phyloP scores from a whole-genome alignment of 495 filamentous ascomycete genomes.

The Saxophila tyrrhenica region DNA sequence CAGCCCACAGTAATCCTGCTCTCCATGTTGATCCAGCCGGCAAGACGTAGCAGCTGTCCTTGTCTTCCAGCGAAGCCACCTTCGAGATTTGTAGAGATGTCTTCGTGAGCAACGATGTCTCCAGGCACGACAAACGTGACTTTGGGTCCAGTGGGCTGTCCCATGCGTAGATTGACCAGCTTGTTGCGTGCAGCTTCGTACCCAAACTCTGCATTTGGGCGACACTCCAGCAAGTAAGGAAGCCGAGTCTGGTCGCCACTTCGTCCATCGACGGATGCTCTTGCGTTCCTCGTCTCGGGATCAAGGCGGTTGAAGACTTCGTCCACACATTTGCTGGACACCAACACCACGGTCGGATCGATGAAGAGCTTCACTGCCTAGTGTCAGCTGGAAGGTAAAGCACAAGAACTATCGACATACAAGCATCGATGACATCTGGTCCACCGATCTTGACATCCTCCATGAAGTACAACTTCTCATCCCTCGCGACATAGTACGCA shows the following conservation, averaged over 20 bases:
- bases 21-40: slow-evolving; percentile 65
- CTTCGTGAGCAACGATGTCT: slow-evolving; percentile 36
- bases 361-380: slow-evolving; percentile 55
- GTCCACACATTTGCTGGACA: slow-evolving; percentile 60
- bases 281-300: slow-evolving; percentile 21
- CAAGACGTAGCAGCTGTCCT: slow-evolving; percentile 58
- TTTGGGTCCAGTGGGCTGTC: slow-evolving; percentile 35
- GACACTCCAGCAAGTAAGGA: slow-evolving; percentile 61
- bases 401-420: slow-evolving; percentile 31
- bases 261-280: slow-evolving; percentile 20
- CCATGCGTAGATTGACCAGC: slow-evolving; percentile 47
- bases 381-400: not conserved
- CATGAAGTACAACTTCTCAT: slow-evolving; percentile 67
- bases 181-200: slow-evolving; percentile 59
- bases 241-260: slow-evolving; percentile 36
- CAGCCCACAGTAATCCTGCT: slow-evolving; percentile 68
- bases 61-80: slow-evolving; percentile 44
- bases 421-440: slow-evolving; percentile 56
- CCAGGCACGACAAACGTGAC: slow-evolving; percentile 45
- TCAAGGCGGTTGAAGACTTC: slow-evolving; percentile 30
- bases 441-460: slow-evolving; percentile 67
- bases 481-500: slow-evolving; percentile 66
- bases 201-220: slow-evolving; percentile 67
- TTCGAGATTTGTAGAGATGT: slow-evolving; percentile 37
- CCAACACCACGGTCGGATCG: slow-evolving; percentile 68